Percentiles rank a stretch among this genome's conserved stretches.
Evolutionary conservation across 2,329 filamentous ascomycete species (phyloP).

Genomic region (Mycosphaerella sp.): DNA sequence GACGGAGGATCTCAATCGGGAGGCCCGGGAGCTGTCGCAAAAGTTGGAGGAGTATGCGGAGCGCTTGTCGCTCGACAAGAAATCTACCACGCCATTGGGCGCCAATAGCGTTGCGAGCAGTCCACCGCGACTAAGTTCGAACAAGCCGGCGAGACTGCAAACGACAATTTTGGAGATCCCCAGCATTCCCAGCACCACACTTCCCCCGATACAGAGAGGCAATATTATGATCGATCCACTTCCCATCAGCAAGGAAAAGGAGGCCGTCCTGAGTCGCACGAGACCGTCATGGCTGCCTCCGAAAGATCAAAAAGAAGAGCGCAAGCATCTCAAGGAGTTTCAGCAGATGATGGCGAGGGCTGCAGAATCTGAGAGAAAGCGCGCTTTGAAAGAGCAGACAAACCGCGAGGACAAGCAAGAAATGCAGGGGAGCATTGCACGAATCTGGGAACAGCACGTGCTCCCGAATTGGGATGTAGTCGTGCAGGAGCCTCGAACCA

Average conservation of each 20-base stretch:
- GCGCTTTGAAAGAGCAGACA: slow-evolving; percentile 45
- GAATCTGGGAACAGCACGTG: slow-evolving; percentile 70
- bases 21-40: slow-evolving; percentile 68
- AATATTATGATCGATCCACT: slow-evolving; percentile 81
- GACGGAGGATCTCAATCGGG: slow-evolving; percentile 64
- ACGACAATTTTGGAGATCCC: slow-evolving; percentile 45
- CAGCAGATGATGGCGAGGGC: slow-evolving; percentile 70
- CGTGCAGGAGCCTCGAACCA: slow-evolving; percentile 60
- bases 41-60: slow-evolving; percentile 74
- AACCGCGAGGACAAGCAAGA: slow-evolving; percentile 48
- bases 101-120: slow-evolving; percentile 33
- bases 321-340: slow-evolving; percentile 77
- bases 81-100: slow-evolving; percentile 26
- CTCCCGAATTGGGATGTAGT: slow-evolving; percentile 68
- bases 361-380: slow-evolving; percentile 51
- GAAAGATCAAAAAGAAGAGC: slow-evolving; percentile 86
- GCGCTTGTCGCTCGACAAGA: slow-evolving; percentile 41
- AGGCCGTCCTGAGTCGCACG: slow-evolving; percentile 69
- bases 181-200: slow-evolving; percentile 4
- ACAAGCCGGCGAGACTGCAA: slow-evolving; percentile 21
- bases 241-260: slow-evolving; percentile 79
- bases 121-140: slow-evolving; percentile 26
- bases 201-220: slow-evolving; percentile 56
- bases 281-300: slow-evolving; percentile 79
- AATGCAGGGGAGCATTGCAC: slow-evolving; percentile 44